Evolutionary conservation across 305 asterid genomes (phyloP), one percentile per base, ranked within the genome.

Genomic region (Plantago coronopus): DNA sequence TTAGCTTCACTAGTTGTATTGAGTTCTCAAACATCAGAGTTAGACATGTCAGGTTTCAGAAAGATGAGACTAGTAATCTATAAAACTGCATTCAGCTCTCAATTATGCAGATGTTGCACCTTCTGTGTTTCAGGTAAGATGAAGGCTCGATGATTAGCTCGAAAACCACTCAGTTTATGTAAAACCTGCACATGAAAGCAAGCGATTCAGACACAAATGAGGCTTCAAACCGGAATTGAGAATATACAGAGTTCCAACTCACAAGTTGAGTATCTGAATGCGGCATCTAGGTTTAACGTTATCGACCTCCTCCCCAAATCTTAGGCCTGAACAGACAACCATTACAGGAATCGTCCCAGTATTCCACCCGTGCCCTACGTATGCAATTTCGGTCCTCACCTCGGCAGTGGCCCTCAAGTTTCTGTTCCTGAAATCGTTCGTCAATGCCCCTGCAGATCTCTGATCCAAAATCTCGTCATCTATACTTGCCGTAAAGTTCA

Each of bases 381-480:
- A 6, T 42, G 86, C 82, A 13, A 82, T 58, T 57, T 70, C 81
- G 19, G 73, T 80, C 20, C n/a, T 58, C 0, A 82, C 59, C 56
- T 77, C 81, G 4, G 59, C 72, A 44, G 38, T 71, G 51, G 76
- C 49, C 68, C 27, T n/a, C 73, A 82, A 57, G 19, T 64, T 77
- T 76, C 64, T 76, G 62, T 50, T 78, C 76, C 44, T 78, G 64
- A 71, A 45, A 15, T 78, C 77, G 25, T 40, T 38, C 21, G 6
- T 60, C 71, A 78, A 14, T 51, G n/a, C 71, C 15, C 66, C 69
- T 0, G 74, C 86, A 11, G 61, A 57, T 12, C 55, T 55, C 0
- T 27, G 63, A 19, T 63, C 78, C n/a, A 78, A 17, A 7, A 68
- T 20, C 68, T 54, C 59, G 14, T 44, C 48, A 17, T 57, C 49